These are phyloP conservation scores for Russula emetica DNA, from an alignment of 768 basidiomycete species.

Conservation along the genomic window DNA sequence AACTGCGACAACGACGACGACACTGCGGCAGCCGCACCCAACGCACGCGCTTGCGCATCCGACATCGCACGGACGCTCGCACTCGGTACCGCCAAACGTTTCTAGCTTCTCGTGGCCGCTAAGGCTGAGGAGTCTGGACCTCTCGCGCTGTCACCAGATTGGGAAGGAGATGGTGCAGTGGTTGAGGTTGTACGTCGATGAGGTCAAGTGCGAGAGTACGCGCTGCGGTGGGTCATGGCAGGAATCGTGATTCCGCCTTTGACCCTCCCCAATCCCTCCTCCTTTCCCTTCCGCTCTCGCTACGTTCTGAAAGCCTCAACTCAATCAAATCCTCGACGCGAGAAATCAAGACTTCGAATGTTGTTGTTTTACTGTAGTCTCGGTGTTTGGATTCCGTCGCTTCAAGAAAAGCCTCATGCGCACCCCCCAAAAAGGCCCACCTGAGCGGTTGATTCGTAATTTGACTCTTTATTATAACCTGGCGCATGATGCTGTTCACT, in stretches of 20 bases:
- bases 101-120: constrained; percentile 39
- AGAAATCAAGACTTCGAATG: background rate
- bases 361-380: background rate
- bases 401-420: background rate
- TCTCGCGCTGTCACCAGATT: constrained; percentile 76
- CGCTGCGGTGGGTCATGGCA: constrained; percentile 61
- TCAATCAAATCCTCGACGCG: background rate
- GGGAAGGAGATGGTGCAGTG: constrained; percentile 86
- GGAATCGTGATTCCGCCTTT: constrained; percentile 38
- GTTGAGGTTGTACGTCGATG: constrained; percentile 76
- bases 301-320: background rate
- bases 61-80: constrained; percentile 35
- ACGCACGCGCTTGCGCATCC: constrained; percentile 36
- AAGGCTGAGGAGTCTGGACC: constrained; percentile 60
- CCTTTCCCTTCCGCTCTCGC: background rate
- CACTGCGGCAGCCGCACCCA: constrained; percentile 29
- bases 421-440: background rate
- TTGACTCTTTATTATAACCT: constrained; percentile 16
- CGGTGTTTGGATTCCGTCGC: background rate
- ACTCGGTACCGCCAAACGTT: constrained; percentile 34
- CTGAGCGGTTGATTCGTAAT: constrained; percentile 12
- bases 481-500: constrained; percentile 7
- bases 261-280: background rate
- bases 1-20: background rate
- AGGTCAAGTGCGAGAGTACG: constrained; percentile 61